A percentile compares a stretch with the other conserved stretches of the same genome.
Evolutionary conservation across 169 alveolate species (phyloP).

Genomic region (Amoebophrya sp.): DNA sequence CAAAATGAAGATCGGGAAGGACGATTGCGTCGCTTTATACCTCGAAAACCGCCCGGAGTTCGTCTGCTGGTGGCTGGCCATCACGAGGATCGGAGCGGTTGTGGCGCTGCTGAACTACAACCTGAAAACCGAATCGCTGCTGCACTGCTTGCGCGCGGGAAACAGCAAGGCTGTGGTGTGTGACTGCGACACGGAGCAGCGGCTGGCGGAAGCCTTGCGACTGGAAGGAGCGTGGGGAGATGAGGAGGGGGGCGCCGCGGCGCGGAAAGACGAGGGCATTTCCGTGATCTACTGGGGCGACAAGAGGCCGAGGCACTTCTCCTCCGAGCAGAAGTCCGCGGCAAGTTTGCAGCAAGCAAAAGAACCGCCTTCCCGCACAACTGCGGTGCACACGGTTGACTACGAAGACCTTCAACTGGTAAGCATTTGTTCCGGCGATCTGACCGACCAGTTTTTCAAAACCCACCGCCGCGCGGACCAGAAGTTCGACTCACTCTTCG

Average conservation of each 20-base stretch:
- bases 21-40: not conserved
- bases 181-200: not conserved
- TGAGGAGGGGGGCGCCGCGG: no score
- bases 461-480: no score
- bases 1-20: not conserved
- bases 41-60: conserved; percentile 7
- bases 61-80: conserved; percentile 18
- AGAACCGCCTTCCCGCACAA: not conserved
- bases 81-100: not conserved
- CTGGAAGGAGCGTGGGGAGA: not conserved
- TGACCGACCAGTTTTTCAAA: no score
- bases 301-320: no score
- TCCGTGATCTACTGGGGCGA: no score
- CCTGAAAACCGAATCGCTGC: not conserved
- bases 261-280: no score
- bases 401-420: not conserved
- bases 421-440: no score
- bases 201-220: not conserved
- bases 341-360: not conserved
- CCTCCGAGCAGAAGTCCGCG: not conserved
- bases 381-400: not conserved
- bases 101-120: not conserved
- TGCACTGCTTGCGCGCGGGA: not conserved
- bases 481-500: no score
- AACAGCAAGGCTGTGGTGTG: not conserved